Evolutionary conservation across 257 asterid species (phyloP).

Genomic region (Plectranthus barbatus): DNA sequence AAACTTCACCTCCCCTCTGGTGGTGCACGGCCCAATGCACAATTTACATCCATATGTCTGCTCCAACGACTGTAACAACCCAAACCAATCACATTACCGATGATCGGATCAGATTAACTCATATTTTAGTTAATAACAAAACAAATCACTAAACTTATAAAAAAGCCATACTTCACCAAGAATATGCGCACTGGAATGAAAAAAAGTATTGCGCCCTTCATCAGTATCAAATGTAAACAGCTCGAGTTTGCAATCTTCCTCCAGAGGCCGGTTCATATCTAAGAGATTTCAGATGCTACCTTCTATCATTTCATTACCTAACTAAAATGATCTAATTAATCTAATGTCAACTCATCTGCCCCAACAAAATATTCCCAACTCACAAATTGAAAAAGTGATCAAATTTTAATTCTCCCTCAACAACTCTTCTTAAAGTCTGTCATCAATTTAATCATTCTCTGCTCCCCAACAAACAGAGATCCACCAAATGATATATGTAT

Average conservation of each 20-base stretch:
- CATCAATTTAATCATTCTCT: too few relatives aligned
- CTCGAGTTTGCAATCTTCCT: too few relatives aligned
- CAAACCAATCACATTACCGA: too few relatives aligned
- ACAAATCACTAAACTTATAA: background rate
- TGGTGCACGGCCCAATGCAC: slow-evolving; percentile 92
- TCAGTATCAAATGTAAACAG: slow-evolving; percentile 69
- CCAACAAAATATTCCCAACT: slow-evolving; percentile 22
- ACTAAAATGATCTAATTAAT: too few relatives aligned
- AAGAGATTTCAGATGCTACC: too few relatives aligned
- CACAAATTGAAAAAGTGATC: slow-evolving; percentile 12
- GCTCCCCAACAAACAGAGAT: too few relatives aligned
- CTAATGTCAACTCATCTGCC: slow-evolving; percentile 27
- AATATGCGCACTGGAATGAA: slow-evolving; percentile 99
- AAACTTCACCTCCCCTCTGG: slow-evolving; percentile 74
- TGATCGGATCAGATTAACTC: background rate
- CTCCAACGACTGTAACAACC: too few relatives aligned
- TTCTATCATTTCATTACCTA: too few relatives aligned
- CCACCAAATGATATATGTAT: too few relatives aligned
- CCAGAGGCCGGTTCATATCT: slow-evolving; percentile 71
- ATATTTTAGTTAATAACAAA: background rate
- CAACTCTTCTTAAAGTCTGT: slow-evolving; percentile 47
- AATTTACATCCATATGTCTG: too few relatives aligned
- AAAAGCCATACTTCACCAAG: slow-evolving; percentile 67
- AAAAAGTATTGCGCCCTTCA: slow-evolving; percentile 92
- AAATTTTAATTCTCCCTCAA: slow-evolving; percentile 5